These are phyloP conservation scores for Meyerozyma smithsonii DNA, from an alignment of 1,139 yeast species.

Conservation along the genomic window DNA sequence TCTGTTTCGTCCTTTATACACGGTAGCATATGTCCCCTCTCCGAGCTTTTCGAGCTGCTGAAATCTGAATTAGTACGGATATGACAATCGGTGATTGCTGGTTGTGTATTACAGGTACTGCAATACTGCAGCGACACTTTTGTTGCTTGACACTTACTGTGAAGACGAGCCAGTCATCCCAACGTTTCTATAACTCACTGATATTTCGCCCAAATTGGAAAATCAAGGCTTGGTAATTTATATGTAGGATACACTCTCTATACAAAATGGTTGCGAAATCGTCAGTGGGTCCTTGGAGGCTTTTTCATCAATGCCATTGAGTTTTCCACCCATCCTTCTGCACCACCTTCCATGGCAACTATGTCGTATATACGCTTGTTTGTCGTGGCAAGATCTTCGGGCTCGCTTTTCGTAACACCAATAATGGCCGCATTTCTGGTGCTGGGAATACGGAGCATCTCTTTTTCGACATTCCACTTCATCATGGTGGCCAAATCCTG, in stretches of 20 bases:
- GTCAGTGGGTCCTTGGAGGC: slow-evolving; percentile 30
- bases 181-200: slow-evolving; percentile 1
- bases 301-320: slow-evolving; percentile 60
- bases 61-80: slow-evolving; percentile 23
- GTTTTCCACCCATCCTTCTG: slow-evolving; percentile 85
- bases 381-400: slow-evolving; percentile 22
- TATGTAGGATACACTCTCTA: not conserved
- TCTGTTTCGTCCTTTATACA: slow-evolving; percentile 90
- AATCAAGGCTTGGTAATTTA: not conserved
- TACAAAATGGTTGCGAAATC: slow-evolving; percentile 1
- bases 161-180: slow-evolving; percentile 26
- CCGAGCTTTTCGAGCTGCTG: slow-evolving; percentile 83
- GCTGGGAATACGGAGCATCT: slow-evolving; percentile 89
- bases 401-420: slow-evolving; percentile 41
- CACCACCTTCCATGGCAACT: slow-evolving; percentile 75
- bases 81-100: too few species aligned
- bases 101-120: too few species aligned
- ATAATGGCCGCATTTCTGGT: slow-evolving; percentile 90
- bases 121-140: too few species aligned
- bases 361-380: slow-evolving; percentile 49
- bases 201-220: not conserved
- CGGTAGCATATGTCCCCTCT: slow-evolving; percentile 98
- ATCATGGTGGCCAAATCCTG: slow-evolving; percentile 58
- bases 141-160: too few species aligned
- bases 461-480: slow-evolving; percentile 86